Base-by-base conservation (phyloP, 305 asterid genomes). In the Rubia peregrina region DNA sequence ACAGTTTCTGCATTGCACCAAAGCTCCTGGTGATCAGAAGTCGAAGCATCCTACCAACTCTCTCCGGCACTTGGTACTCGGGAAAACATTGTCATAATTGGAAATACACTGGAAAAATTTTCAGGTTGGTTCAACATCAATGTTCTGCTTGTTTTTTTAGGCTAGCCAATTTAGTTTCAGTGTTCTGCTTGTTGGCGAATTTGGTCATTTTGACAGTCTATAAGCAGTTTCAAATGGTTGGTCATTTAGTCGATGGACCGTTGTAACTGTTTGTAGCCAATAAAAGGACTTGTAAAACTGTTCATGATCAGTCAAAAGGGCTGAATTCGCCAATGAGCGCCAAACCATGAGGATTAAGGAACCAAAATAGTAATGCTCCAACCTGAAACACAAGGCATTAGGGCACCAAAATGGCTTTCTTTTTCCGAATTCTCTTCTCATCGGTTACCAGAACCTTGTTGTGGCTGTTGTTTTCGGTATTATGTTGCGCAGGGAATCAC, bases 401-500 rank as follows among this genome's bases (percentile, higher is more conserved):
- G 30, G 30, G 30, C 30, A 26, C 30, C 30, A 26, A 26, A 26
- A 26, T 26, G 30, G 30, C 30, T 26, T 26, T 26, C 30, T 26
- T 26, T 26, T 26, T 26, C 30, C 51, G 13, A 46, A 46, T 46
- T 46, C 51, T 46, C 17, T 46, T 46, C 3, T 26, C 30, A 26
- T 46, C 51, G 17, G 17, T 0, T 7, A 16, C 56, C 6, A 7
- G 14, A 49, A 30, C 6, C 72, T 51, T 1, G 26, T 8, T 9
- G n/a, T 6, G 40, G 30, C 43, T 6, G 43, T 22, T 24, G 11
- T 33, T 61, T 10, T 6, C 11, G 12, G 33, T 5, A 12, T 5
- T 14, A 24, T 48, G 64, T 71, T 53, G 1, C 80, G 77, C 96
- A 90, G 98, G 85, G 84, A 0, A 83, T 93, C 22, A 97, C 96